Conservation (phyloP, 306 rosid genomes). For the Pterocarpus macrocarpus region DNA sequence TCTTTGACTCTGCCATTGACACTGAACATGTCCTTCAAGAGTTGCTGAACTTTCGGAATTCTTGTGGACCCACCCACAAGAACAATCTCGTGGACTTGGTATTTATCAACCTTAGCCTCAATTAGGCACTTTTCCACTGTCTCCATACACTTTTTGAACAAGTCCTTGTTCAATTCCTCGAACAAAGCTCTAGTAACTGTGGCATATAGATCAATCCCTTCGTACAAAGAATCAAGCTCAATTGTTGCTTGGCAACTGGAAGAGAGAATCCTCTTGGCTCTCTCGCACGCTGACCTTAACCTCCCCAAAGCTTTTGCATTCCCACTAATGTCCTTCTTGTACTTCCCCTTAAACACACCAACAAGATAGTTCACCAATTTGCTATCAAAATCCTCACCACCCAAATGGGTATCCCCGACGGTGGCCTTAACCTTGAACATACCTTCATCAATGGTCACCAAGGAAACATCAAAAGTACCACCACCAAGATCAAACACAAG, state of each 20-base stretch:
- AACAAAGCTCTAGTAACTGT: slow-evolving; percentile 50
- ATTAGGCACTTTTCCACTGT: slow-evolving; percentile 48
- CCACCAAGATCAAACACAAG: slow-evolving; percentile 62
- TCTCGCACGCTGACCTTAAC: slow-evolving; percentile 53
- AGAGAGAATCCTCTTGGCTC: slow-evolving; percentile 57
- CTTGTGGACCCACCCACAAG: slow-evolving; percentile 60
- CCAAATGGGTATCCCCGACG: slow-evolving; percentile 51
- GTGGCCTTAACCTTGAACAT: slow-evolving; percentile 57
- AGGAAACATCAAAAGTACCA: slow-evolving; percentile 58
- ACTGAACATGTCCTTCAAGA: slow-evolving; percentile 51
- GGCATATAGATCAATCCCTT: slow-evolving; percentile 45
- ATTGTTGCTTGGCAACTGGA: slow-evolving; percentile 42
- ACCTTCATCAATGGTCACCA: slow-evolving; percentile 54
- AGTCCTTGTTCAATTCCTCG: slow-evolving; percentile 53
- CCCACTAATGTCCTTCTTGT: slow-evolving; percentile 44
- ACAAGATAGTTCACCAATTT: slow-evolving; percentile 47
- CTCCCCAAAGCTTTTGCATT: slow-evolving; percentile 46
- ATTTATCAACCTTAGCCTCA: slow-evolving; percentile 47
- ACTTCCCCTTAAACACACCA: slow-evolving; percentile 34
- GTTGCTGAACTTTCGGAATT: slow-evolving; percentile 55
- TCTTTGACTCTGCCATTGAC: slow-evolving; percentile 41
- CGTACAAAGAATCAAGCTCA: slow-evolving; percentile 51
- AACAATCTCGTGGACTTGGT: slow-evolving; percentile 53
- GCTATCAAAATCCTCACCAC: slow-evolving; percentile 55
- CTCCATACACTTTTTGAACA: slow-evolving; percentile 53